Conservation (phyloP, 2,329 filamentous ascomycete species). For the Penicillium sp. region DNA sequence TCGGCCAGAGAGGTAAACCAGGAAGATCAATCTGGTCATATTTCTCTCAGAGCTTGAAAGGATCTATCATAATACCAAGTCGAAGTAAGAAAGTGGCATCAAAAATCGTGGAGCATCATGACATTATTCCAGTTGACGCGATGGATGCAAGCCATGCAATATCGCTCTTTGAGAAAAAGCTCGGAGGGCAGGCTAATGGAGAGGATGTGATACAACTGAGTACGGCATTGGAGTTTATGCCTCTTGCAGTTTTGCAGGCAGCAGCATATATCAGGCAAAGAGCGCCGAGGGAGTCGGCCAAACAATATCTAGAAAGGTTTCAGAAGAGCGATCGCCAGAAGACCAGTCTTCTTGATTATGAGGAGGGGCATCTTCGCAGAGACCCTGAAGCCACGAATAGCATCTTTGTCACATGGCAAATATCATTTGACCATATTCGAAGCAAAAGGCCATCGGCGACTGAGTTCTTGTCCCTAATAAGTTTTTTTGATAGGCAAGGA, state of each 20-base stretch:
- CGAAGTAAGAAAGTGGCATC: constrained; percentile 13
- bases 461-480: constrained; percentile 33
- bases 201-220: not conserved
- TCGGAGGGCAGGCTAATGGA: constrained; percentile 10
- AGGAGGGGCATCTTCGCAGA: constrained; percentile 26
- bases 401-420: constrained; percentile 36
- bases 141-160: constrained; percentile 30
- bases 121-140: constrained; percentile 22
- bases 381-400: constrained; percentile 29
- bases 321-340: constrained; percentile 34
- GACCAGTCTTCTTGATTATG: constrained; percentile 29
- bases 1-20: not conserved
- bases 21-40: constrained; percentile 1
- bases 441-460: constrained; percentile 25
- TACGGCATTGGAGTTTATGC: constrained; percentile 31
- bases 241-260: constrained; percentile 36
- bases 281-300: constrained; percentile 2
- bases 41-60: constrained; percentile 23
- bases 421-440: constrained; percentile 38
- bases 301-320: constrained; percentile 33
- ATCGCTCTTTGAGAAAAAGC: constrained; percentile 35
- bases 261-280: constrained; percentile 32
- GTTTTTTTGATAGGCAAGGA: constrained; percentile 33
- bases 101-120: constrained; percentile 3
- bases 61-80: constrained; percentile 22